Evolutionary conservation across 208 protist genomes (phyloP), one percentile per base, ranked within the genome.

Genomic region (Leishmania martiniquensis): DNA sequence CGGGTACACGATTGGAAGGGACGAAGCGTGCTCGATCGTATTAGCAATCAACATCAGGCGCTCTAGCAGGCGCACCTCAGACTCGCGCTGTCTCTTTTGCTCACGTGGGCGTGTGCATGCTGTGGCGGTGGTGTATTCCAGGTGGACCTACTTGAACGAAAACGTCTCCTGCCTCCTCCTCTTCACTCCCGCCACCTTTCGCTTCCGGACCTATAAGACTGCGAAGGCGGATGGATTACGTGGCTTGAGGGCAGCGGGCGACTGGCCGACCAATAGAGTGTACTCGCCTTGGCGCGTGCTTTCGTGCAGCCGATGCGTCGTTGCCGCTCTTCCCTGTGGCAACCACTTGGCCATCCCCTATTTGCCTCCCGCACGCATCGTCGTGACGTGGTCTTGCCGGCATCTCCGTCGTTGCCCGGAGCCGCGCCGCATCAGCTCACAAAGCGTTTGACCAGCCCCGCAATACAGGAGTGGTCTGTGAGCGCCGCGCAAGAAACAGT

Each of bases 371-470:
- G 44, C 20, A 57, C 22, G 12, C 49, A 57, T 10, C n/a, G 13
- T 13, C 49, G 68, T 25, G 32, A 72, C 15, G 22, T 57, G 17
- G 68, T 72, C 15, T 72, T 47, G n/a, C 47, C 25, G 17, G 15
- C 68, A 47, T 51, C 22, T 15, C 17, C 65, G 4, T 49, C 37
- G 37, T 45, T 42, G 13, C 32, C 65, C 25, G 10, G n/a, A 7
- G 39, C 44, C 12, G 34, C 65, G 25, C 65, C 42, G 34, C 25
- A 10, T 39, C 45, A 52, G 32, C 17, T 29, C 17, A 51, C 32
- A 4, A 74, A 74, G 49, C 44, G 12, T 55, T 81, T 66, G 52
- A 59, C 57, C 51, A 75, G 72, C 60, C 78, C 60, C 29, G 29
- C 32, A 22, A 15, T 73, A 45, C 72, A 59, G 0, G 72, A 77